Conservation (phyloP, 345 rosid species). For the Gossypium anomalum region DNA sequence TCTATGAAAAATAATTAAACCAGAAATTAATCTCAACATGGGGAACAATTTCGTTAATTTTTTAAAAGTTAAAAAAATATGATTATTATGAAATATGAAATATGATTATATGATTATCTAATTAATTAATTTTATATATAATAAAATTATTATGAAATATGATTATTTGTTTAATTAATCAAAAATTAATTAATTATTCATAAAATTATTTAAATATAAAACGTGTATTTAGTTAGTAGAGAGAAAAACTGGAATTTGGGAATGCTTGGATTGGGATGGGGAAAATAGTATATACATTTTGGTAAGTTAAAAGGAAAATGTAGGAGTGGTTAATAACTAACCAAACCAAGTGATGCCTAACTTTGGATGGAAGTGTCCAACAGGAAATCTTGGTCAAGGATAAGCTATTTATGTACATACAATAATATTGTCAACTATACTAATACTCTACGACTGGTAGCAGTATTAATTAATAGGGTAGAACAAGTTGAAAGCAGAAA, state of each 20-base stretch:
- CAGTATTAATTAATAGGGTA: not conserved
- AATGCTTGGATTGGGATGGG: not conserved
- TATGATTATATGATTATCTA: too few species aligned
- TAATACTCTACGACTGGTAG: not conserved
- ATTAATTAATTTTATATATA: too few species aligned
- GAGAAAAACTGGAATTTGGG: not conserved
- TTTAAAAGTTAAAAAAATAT: too few species aligned
- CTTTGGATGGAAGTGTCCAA: not conserved
- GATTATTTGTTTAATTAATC: too few species aligned
- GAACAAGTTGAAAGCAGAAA: not conserved
- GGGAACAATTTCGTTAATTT: too few species aligned
- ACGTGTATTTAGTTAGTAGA: not conserved
- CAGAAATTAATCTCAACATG: too few species aligned
- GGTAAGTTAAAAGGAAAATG: not conserved
- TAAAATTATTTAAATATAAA: too few species aligned
- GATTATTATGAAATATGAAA: too few species aligned
- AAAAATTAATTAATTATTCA: too few species aligned
- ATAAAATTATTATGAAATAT: too few species aligned
- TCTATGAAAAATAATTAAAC: too few species aligned
- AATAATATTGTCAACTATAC: not conserved
- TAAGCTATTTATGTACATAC: not conserved
- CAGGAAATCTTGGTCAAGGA: constrained; percentile 16
- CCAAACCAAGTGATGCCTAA: not conserved
- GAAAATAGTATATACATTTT: not conserved
- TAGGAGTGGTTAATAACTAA: not conserved